Evolutionary conservation across 2,329 filamentous ascomycete genomes (phyloP), one percentile per base, ranked within the genome.

Genomic region (Aureobasidium mangrovei): DNA sequence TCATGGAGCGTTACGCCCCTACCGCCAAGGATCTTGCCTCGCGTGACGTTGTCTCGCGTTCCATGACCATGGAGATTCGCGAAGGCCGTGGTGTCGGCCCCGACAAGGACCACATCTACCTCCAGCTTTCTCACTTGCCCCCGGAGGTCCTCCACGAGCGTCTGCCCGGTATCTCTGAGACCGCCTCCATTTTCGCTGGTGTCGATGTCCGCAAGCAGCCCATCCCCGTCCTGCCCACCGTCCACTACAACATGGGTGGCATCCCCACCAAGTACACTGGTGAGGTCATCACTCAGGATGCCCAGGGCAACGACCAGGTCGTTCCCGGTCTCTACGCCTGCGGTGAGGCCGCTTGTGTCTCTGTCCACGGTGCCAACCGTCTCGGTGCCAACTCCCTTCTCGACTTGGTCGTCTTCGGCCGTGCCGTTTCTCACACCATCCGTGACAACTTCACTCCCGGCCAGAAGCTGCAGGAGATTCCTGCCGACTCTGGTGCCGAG

Each of bases 191-290:
- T 67, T 98, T 98, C 74, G 81, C 91, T 57, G 91, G 93, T 75
- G 91, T 98, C 64, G 93, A 98, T 71, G 91, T 98, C 63, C 86
- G 84, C 58, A 96, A 95, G 79, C 88, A 96, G 75, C 91, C 91
- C 61, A 97, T 97, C 64, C 91, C 91, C 58, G 91, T 97, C 61
- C 80, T 97, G 59, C 91, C 91, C 56, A 97, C 91, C 42, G 91
- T 96, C 62, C 91, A 98, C 80, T 98, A 98, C 82, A 96, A 96
- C 81, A 98, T 97, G 93, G 91, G 91, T 74, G 91, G 93, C 80
- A 96, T 98, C 64, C 91, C 91, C 51, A 97, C 93, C 62, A 89
- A 88, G 68, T 97, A 95, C 80, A 96, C 89, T 59, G 91, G 93
- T 72, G 90, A 98, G 76, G 93, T 97, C 58, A 74, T 98, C 63